Base-by-base conservation (phyloP, 1,284 basidiomycete species). In the Fomitiporia mediterranea region DNA sequence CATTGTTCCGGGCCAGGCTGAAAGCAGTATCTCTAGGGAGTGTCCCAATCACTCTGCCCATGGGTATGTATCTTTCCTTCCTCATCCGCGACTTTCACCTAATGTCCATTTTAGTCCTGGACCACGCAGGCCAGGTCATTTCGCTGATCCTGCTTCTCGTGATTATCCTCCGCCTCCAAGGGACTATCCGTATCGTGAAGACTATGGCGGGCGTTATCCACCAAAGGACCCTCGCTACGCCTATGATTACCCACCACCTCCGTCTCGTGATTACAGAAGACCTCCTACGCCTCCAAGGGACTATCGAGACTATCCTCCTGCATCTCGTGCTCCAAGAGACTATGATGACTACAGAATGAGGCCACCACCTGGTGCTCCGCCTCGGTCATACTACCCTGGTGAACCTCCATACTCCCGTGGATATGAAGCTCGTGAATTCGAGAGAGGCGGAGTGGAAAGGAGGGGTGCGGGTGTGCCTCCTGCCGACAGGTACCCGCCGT, bases 261-360 rank as follows among this genome's bases (percentile, higher is more conserved):
- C 70, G 52, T 63, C 67, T 51, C 75, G 83, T 50, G 86, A 88
- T 48, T 78, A 78, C 58, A 74, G 84, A 44, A 74, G 83, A 51
- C 79, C 82, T 56, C 68, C 74, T 1, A 72, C 76, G 5, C 84
- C 86, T 53, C 80, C 83, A 28, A 75, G 84, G 61, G 85, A 84
- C n/a, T 82, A 80, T 64, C 76, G 84, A 42, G 85, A 87, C 57
- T 84, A 83, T 67, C 73, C 76, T 61, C 68, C 70, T 40, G 72
- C 76, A 59, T 73, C 77, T 53, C 72, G 73, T 64, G 70, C 81
- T 55, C 69, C 76, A 65, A 79, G 83, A 60, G 84, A 88, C 57
- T 78, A 80, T 64, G 86, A 90, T 62, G 86, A 89, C 51, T 82
- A 81, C 63, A 74, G 80, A 61, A 63, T 68, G 63, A 76, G 83